Evolutionary conservation across 2,329 filamentous ascomycete genomes (phyloP), one percentile per base, ranked within the genome.

Genomic region (Metarhizium robertsii): DNA sequence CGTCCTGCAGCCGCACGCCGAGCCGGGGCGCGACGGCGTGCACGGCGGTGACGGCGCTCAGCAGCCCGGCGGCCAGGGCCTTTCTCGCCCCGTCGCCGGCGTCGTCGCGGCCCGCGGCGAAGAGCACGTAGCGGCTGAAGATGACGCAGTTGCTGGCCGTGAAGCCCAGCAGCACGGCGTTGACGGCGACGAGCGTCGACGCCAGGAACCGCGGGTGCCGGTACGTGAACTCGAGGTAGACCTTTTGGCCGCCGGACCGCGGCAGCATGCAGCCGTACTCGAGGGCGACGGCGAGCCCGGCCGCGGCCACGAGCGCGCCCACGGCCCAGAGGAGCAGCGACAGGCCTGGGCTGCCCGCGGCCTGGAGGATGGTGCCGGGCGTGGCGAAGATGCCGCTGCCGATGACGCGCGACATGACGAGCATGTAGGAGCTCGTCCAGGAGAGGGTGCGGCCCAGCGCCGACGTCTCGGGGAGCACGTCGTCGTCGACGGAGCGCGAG

Each of bases 261-360:
- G 86, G 86, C 14, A 89, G 71, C 84, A 88, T 87, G 62, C 79
- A 85, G 0, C 86, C 86, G 61, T 82, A 86, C 63, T 90, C 86
- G 52, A 89, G 75, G 6, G 78, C 78, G 0, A 88, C 76, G 3
- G 78, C 77, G 2, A 88, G 71, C 0, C 82, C 83, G 53, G 79
- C 84, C 7, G 78, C 83, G 0, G 83, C 79, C 7, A 88, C 72
- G 1, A 83, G 61, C 0, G 83, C 81, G 1, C 85, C 86, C 0
- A 81, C 67, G 0, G 85, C 55, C 86, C 86, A 89, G 3, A 89
- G 67, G 1, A 77, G 59, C 2, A 89, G 67, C 0, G 83, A 77
- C 2, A 88, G 69, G 0, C 85, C 85, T 0, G 85, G 75, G 55
- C 85, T 89, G 1, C 87, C 87, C 2, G 84, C 81, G 0, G 81